phyloP scores from a whole-genome alignment of 371 early-diverging fungal species.

The Umbelopsis sp. region DNA sequence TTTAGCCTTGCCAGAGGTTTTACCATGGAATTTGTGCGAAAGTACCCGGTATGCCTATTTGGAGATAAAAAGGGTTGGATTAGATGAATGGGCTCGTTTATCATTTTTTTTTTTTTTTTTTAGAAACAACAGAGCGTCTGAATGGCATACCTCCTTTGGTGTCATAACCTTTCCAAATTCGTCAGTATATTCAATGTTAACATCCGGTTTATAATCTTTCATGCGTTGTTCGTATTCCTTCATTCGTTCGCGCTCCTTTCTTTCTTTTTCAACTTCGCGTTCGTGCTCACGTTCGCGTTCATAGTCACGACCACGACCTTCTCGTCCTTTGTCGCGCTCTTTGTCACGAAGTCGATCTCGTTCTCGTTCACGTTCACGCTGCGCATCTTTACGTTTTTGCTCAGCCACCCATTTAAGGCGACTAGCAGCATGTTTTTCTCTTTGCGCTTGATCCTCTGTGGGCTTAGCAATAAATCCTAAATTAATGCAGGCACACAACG shows the following conservation, averaged over 20 bases:
- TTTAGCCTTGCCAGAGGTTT: conserved; percentile 90
- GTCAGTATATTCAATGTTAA: conserved; percentile 90
- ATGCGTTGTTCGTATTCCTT: conserved; percentile 83
- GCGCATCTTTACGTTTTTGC: conserved; percentile 61
- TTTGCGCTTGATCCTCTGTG: conserved; percentile 61
- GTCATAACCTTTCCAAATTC: conserved; percentile 81
- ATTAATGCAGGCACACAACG: not conserved
- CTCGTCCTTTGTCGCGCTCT: conserved; percentile 30
- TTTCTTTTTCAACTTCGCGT: conserved; percentile 56
- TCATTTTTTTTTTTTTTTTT: too few relatives aligned
- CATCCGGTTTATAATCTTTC: conserved; percentile 88
- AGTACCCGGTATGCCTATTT: conserved; percentile 83
- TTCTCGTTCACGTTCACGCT: conserved; percentile 50
- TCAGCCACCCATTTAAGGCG: conserved; percentile 73
- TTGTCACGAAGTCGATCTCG: conserved; percentile 34
- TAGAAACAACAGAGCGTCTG: too few relatives aligned
- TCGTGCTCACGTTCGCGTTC: conserved; percentile 46
- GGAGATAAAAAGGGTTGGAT: not conserved
- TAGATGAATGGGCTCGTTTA: too few relatives aligned
- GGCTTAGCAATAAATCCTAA: conserved; percentile 63
- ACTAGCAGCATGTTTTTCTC: conserved; percentile 68
- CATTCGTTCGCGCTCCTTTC: conserved; percentile 67
- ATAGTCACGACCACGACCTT: conserved; percentile 38
- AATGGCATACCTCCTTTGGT: conserved; percentile 72
- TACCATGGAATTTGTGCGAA: conserved; percentile 97